Conservation (phyloP, 495 filamentous ascomycete species). For the Bathelium albidoporum region DNA sequence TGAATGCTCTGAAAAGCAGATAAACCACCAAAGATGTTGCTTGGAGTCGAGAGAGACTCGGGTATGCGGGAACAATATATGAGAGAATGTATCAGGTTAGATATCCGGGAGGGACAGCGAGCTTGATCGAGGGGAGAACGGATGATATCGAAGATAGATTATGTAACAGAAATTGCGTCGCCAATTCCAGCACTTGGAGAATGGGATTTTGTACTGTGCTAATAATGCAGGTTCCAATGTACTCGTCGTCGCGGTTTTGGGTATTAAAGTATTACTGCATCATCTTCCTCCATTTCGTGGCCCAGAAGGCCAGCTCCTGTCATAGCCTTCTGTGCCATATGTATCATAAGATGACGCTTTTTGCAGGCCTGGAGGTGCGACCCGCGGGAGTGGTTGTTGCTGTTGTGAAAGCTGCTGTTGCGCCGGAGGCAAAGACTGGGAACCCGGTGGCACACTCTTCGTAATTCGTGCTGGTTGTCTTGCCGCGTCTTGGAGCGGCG, state of each 20-base stretch:
- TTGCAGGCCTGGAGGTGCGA: not conserved
- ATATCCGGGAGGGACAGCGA: not conserved
- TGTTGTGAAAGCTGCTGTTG: slow-evolving; percentile 22
- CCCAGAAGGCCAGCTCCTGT: slow-evolving; percentile 1
- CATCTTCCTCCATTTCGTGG: not conserved
- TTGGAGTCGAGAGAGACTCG: not conserved
- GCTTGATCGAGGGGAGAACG: not conserved
- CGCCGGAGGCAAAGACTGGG: slow-evolving; percentile 8
- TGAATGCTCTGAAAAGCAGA: slow-evolving; percentile 3
- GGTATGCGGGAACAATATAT: not conserved
- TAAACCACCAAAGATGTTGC: slow-evolving; percentile 1
- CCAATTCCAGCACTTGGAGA: too few species aligned
- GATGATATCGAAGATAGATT: not conserved
- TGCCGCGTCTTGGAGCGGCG: not conserved
- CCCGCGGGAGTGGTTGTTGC: slow-evolving; percentile 17
- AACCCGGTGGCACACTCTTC: not conserved
- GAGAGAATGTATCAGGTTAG: not conserved
- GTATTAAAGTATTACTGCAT: not conserved
- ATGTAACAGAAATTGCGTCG: too few species aligned
- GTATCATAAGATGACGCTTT: not conserved
- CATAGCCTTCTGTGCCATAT: not conserved
- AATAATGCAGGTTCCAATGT: too few species aligned
- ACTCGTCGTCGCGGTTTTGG: too few species aligned
- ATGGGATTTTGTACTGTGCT: too few species aligned
- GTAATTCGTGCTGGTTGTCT: not conserved